A percentile compares a stretch with the other conserved stretches of the same genome.
phyloP scores from a whole-genome alignment of 441 rosid species.

The Erodium chrysanthum region DNA sequence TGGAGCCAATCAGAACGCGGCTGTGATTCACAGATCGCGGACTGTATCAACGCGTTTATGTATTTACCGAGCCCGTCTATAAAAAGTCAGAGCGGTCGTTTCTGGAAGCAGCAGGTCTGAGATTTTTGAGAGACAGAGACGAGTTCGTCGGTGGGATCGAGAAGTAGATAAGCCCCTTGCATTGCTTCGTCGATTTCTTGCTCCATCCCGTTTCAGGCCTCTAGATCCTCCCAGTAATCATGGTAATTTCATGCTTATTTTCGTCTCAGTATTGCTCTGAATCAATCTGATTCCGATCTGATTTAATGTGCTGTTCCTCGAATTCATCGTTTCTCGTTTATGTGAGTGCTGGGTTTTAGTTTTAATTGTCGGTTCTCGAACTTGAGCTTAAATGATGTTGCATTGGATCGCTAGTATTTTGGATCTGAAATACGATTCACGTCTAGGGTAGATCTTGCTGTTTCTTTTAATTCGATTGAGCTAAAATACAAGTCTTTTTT shows the following conservation, averaged over 20 bases:
- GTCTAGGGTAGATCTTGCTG: background rate
- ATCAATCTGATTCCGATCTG: background rate
- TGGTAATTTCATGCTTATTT: background rate
- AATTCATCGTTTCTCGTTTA: background rate
- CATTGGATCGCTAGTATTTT: background rate
- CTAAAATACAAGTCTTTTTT: too few relatives aligned
- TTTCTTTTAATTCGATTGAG: background rate
- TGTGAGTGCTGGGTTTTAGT: background rate
- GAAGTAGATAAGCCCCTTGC: background rate
- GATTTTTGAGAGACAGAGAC: background rate
- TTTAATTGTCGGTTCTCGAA: background rate
- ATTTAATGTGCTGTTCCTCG: background rate
- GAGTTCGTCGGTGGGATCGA: background rate
- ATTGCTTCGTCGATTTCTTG: background rate
- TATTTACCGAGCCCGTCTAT: background rate
- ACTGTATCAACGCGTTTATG: background rate
- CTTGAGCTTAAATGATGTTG: background rate
- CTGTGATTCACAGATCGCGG: conserved; percentile 23
- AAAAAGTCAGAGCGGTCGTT: background rate
- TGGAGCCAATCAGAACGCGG: conserved; percentile 19
- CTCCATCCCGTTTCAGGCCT: background rate
- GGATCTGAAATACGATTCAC: background rate
- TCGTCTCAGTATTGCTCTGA: background rate
- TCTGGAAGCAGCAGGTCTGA: background rate
- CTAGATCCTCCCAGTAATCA: background rate